Conservation (phyloP, 2,329 filamentous ascomycete species). For the Fusarium sp. region DNA sequence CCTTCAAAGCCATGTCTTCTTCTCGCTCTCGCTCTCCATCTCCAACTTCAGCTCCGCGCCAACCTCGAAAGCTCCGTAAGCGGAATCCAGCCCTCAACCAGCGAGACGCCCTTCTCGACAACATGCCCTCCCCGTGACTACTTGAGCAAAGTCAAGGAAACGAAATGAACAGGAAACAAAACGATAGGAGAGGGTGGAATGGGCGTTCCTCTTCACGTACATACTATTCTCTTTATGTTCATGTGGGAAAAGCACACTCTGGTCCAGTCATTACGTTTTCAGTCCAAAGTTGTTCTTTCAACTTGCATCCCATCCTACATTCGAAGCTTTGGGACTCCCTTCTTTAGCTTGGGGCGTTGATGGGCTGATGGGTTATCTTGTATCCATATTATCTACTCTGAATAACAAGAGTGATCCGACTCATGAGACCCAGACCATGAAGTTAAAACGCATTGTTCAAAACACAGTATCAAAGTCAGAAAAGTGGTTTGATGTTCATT, state of each 20-base stretch:
- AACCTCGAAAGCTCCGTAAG: conserved; percentile 42
- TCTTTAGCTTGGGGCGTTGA: conserved; percentile 6
- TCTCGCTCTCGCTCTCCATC: conserved; percentile 24
- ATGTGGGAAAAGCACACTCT: conserved; percentile 15
- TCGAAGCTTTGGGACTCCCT: background rate
- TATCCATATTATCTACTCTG: background rate
- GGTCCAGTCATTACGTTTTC: conserved; percentile 8
- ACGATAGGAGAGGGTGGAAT: background rate
- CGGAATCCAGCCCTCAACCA: conserved; percentile 30
- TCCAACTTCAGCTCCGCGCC: conserved; percentile 18
- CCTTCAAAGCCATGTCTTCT: conserved; percentile 31
- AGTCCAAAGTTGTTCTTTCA: background rate
- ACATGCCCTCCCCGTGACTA: conserved; percentile 14
- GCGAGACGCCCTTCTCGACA: conserved; percentile 33
- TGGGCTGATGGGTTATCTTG: conserved; percentile 7
- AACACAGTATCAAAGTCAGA: background rate
- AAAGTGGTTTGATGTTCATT: background rate
- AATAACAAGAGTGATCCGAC: conserved; percentile 7
- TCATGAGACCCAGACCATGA: background rate
- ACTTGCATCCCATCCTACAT: background rate
- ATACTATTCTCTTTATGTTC: conserved; percentile 13
- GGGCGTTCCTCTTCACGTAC: conserved; percentile 19
- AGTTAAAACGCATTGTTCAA: background rate
- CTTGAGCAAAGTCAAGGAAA: background rate
- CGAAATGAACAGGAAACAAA: background rate